Evolutionary conservation across 768 basidiomycete genomes (phyloP).

Genomic region (Hysterangium stoloniferum): DNA sequence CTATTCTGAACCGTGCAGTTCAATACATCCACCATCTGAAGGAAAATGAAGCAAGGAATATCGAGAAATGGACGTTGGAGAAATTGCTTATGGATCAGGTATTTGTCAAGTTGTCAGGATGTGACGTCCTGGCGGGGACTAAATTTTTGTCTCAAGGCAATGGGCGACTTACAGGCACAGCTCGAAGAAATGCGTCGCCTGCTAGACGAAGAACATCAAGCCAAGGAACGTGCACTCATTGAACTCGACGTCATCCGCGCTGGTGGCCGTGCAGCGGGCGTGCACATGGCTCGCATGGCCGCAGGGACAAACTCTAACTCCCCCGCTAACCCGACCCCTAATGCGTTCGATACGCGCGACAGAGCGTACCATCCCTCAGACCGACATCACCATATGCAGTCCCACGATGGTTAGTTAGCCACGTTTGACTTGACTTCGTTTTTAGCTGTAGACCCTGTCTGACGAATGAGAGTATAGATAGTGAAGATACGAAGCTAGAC

Average conservation of each 20-base stretch:
- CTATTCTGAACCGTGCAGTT: constrained; percentile 80
- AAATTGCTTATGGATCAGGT: constrained; percentile 86
- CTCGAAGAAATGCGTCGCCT: constrained; percentile 73
- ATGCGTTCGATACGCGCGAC: background rate
- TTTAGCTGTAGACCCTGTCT: no score
- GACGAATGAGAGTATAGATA: background rate
- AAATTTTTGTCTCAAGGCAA: constrained; percentile 26
- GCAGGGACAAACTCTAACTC: constrained; percentile 14
- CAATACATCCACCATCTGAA: constrained; percentile 89
- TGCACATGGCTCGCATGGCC: background rate
- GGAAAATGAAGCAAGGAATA: constrained; percentile 84
- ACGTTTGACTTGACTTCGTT: no score
- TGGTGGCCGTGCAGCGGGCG: background rate
- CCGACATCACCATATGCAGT: constrained; percentile 16
- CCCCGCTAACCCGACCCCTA: constrained; percentile 1
- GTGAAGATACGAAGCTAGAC: background rate
- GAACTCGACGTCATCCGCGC: constrained; percentile 50
- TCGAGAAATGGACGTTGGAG: constrained; percentile 91
- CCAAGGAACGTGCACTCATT: constrained; percentile 45
- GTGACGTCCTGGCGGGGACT: background rate
- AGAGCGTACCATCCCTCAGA: constrained; percentile 2
- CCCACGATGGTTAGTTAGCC: background rate
- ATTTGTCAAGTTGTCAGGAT: background rate
- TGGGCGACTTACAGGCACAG: constrained; percentile 79
- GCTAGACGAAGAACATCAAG: constrained; percentile 67